These are phyloP conservation scores for Chondrostereum purpureum DNA, from an alignment of 1,284 basidiomycete genomes.

Conservation along the genomic window DNA sequence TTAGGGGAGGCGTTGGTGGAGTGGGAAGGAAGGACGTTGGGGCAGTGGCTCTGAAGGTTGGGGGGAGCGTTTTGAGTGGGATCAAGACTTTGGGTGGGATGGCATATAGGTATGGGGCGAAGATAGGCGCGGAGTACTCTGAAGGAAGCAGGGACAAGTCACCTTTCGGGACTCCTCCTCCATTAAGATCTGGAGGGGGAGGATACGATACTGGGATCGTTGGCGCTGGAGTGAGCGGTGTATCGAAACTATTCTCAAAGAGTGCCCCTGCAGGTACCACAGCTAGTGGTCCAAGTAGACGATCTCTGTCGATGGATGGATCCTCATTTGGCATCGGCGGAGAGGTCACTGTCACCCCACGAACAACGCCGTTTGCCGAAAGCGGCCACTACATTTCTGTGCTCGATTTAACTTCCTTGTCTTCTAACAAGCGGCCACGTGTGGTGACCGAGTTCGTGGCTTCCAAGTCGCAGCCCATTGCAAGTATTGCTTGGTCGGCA, in stretches of 20 bases:
- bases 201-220: slow-evolving; percentile 11
- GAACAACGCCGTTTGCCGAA: slow-evolving; percentile 19
- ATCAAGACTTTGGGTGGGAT: slow-evolving; percentile 61
- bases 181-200: slow-evolving; percentile 15
- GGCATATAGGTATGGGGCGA: slow-evolving; percentile 42
- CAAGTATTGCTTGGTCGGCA: slow-evolving; percentile 48
- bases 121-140: background rate
- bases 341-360: slow-evolving; percentile 16
- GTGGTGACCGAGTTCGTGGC: slow-evolving; percentile 42
- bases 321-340: slow-evolving; percentile 10
- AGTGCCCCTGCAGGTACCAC: slow-evolving; percentile 49
- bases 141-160: slow-evolving; percentile 15
- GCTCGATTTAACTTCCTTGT: slow-evolving; percentile 44
- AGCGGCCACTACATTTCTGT: slow-evolving; percentile 43
- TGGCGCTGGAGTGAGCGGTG: slow-evolving; percentile 13
- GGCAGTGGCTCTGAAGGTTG: slow-evolving; percentile 49
- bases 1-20: slow-evolving; percentile 11
- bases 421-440: slow-evolving; percentile 17
- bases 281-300: slow-evolving; percentile 9
- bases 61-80: slow-evolving; percentile 55
- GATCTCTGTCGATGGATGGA: slow-evolving; percentile 4
- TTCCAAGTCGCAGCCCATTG: slow-evolving; percentile 42
- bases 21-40: slow-evolving; percentile 42
- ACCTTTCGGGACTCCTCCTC: slow-evolving; percentile 3
- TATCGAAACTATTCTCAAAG: slow-evolving; percentile 46